Base-by-base conservation (phyloP, 2,329 filamentous ascomycete genomes). In the Pestalotiopsis sp. region DNA sequence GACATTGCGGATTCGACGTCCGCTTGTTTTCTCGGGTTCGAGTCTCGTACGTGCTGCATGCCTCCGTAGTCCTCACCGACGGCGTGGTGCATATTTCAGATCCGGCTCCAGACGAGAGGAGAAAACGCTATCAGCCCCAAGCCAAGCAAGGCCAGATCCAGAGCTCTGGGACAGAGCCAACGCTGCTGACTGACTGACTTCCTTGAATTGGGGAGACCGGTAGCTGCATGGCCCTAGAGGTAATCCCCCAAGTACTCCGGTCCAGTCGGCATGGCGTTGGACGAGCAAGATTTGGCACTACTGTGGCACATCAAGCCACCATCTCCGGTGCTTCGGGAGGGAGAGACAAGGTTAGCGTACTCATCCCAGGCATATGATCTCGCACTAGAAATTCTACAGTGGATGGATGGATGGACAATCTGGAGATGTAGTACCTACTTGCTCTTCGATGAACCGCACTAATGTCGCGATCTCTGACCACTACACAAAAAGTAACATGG, bases 211-310 rank as follows among this genome's bases (percentile, higher is more conserved):
- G 57, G 66, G 68, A 62, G 49, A 68, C 75, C 75, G 74, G 76
- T 56, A 45, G 56, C 65, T 73, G 74, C 75, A 76, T 72, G 39
- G 58, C 57, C 66, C 66, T 39, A 39, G 25, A 27, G 57, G 58
- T 52, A 58, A 66, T 66, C 67, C 38, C 66, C 63, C 49, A 69
- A 67, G 68, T 64, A 62, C 67, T 67, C 69, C 67, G 52, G 64
- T 67, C 68, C 59, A 62, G 27, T 62, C 59, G 59, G 59, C 36
- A 36, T 62, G 31, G 59, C 59, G 27, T 20, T 62, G 59, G 59
- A 52, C 45, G 20, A 23, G 45, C 59, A 62, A 62, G 27, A 20
- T 62, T 36, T 62, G 31, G 36, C 60, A 45, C 64, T 56, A 61
- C 65, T 52, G 69, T 45, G 61, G 38, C 23, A 56, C 17, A 41